Base-by-base conservation (phyloP, 176 grass and related monocot species). In the Pontederia paniculata region DNA sequence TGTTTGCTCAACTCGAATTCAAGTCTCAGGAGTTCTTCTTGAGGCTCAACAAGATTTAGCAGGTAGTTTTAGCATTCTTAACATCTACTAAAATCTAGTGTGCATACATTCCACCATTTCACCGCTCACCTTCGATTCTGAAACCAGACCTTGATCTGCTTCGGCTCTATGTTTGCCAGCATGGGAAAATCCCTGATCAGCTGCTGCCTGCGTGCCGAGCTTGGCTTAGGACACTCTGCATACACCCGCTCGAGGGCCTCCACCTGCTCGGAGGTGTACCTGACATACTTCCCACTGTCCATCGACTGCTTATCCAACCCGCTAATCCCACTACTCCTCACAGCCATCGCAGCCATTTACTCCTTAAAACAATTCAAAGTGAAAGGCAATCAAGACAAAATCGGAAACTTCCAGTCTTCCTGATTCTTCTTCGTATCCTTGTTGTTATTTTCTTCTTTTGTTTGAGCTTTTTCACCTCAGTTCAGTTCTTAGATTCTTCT, bases 141-240 rank as follows among this genome's bases (percentile, higher is more conserved):
- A 74, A 95, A 95, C 89, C 89, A 95, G 60, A 95, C 89, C 79
- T 95, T 95, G 62, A 95, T 89, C 76, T 95, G 89, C 70, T 95
- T 95, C 66, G 89, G 81, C 72, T 95, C 89, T 74, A 95, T 89
- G 66, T 95, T 83, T 66, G 51, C 47, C 31, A 95, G 81, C 45
- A 95, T 82, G 55, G 85, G 81, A 67, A 81, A 89, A 65, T 95
- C 89, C 20, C 85, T 60, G 42, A 95, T 89, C 44, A 95, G 69
- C 81, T 95, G 89, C 70, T 95, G 85, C 66, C 89, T 45, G 62
- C 81, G 73, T 54, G 89, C 61, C 25, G 89, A 95, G 75, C 89
- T 95, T 60, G 89, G 89, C 76, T 95, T 95, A 71, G 89, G 89
- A 76, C 89, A 95, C 85, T 95, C 89, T 62, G 67, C 63, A 73